Percentiles rank a stretch among this genome's conserved stretches.
phyloP scores from a whole-genome alignment of 768 basidiomycete genomes.

The Trametes cubensis region DNA sequence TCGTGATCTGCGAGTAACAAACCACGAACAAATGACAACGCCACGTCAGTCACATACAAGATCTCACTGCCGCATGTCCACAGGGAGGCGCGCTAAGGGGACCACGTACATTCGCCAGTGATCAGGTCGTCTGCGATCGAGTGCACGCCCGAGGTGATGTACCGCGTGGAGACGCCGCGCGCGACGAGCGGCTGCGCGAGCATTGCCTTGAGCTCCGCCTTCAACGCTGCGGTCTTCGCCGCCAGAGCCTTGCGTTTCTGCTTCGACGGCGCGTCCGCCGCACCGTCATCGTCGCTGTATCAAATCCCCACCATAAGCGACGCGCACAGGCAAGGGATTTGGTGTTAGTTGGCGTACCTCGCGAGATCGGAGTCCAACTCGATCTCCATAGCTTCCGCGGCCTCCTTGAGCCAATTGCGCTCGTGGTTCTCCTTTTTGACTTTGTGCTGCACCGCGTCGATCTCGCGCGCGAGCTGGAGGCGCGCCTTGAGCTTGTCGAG shows the following conservation, averaged over 20 bases:
- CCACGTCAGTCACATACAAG: too few species aligned
- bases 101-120: constrained; percentile 61
- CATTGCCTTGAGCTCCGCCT: constrained; percentile 71
- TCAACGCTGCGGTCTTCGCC: constrained; percentile 58
- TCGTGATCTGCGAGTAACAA: constrained; percentile 54
- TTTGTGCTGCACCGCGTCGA: constrained; percentile 83
- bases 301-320: background rate
- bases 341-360: constrained; percentile 43
- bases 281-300: constrained; percentile 51
- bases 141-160: constrained; percentile 85
- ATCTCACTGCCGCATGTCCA: too few species aligned
- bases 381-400: constrained; percentile 90
- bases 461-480: constrained; percentile 79
- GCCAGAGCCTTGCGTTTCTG: constrained; percentile 51
- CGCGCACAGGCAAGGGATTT: background rate
- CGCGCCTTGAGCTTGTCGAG: constrained; percentile 85
- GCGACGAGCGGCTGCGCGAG: constrained; percentile 82
- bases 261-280: constrained; percentile 45
- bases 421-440: constrained; percentile 89
- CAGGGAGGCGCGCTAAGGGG: too few species aligned
- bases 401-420: constrained; percentile 85
- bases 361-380: constrained; percentile 84
- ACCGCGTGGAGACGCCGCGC: constrained; percentile 77
- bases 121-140: constrained; percentile 85
- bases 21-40: too few species aligned